Evolutionary conservation across 305 asterid species (phyloP).

Genomic region (Fraxinus dipetala): DNA sequence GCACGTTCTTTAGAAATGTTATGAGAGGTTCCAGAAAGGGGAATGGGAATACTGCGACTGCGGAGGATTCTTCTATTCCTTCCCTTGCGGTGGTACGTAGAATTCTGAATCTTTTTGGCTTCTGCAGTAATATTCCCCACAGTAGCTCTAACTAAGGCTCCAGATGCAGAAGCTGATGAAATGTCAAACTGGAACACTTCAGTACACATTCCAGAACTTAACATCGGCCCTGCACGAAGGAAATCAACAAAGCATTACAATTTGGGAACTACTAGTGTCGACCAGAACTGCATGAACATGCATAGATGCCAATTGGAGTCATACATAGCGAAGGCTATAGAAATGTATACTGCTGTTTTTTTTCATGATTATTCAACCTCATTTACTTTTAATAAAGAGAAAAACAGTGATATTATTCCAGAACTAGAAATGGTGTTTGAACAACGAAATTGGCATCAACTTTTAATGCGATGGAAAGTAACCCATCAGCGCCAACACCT

Average conservation of each 20-base stretch:
- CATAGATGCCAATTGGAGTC: neutral
- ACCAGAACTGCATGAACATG: neutral
- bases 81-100: slow-evolving; percentile 43
- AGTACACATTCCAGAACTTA: slow-evolving; percentile 89
- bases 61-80: slow-evolving; percentile 73
- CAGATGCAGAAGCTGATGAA: slow-evolving; percentile 55
- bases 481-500: neutral
- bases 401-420: neutral
- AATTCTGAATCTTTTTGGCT: slow-evolving; percentile 32
- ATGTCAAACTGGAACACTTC: slow-evolving; percentile 94
- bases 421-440: neutral
- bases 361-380: neutral
- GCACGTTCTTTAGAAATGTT: slow-evolving; percentile 52
- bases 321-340: neutral
- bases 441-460: neutral
- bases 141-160: slow-evolving; percentile 63
- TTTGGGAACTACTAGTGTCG: neutral
- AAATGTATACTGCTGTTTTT: neutral
- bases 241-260: neutral
- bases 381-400: neutral
- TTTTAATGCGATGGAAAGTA: neutral
- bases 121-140: slow-evolving; percentile 43
- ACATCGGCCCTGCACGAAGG: slow-evolving; percentile 72
- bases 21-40: slow-evolving; percentile 49
- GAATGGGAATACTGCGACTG: slow-evolving; percentile 39